Base-by-base conservation (phyloP, 345 rosid genomes). In the Reutealis trisperma region DNA sequence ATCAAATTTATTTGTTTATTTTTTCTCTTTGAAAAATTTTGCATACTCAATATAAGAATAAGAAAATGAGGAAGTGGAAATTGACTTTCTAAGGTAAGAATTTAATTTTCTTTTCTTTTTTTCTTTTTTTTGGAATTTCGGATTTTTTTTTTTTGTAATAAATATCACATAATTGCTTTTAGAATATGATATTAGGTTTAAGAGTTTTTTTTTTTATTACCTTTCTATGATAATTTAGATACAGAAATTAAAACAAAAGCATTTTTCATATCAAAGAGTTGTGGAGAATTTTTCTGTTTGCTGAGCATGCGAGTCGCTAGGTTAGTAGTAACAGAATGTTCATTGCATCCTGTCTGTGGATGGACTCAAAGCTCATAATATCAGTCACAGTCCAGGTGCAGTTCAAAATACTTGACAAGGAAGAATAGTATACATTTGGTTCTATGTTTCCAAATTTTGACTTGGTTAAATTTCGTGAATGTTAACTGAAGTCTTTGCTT, bases 41-140 rank as follows among this genome's bases (percentile, higher is more conserved):
- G n/a, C n/a, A n/a, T n/a, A n/a, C 9, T 47, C 75, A 71, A 78
- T 74, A 70, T 63, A 18, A 91, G 85, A 75, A 90, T 95, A 45
- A 88, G 79, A 78, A 92, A 88, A 85, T 93, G 97, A 14, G 94
- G 87, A 80, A 95, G n/a, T 78, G 90, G 80, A 51, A 95, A 86
- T 83, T 85, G 93, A 21, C 90, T 93, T 70, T 89, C 94, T 15
- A 96, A 92, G 95, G 98, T 96, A 68, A 15, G 37, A 21, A 14
- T 10, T 47, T 5, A 27, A 27, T 47, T 47, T 13, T 47, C 51
- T 7, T 2, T 47, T 47, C 11, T 13, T 47, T 47, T 47, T 13
- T 72, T 73, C 49, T 25, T 6, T 25, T 45, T n/a, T n/a, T 15
- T 44, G 8, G 19, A 21, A 4, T 65, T 45, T 30, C n/a, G n/a